Base-by-base conservation (phyloP, 2,329 filamentous ascomycete species). In the Aspergillus phoenicis region DNA sequence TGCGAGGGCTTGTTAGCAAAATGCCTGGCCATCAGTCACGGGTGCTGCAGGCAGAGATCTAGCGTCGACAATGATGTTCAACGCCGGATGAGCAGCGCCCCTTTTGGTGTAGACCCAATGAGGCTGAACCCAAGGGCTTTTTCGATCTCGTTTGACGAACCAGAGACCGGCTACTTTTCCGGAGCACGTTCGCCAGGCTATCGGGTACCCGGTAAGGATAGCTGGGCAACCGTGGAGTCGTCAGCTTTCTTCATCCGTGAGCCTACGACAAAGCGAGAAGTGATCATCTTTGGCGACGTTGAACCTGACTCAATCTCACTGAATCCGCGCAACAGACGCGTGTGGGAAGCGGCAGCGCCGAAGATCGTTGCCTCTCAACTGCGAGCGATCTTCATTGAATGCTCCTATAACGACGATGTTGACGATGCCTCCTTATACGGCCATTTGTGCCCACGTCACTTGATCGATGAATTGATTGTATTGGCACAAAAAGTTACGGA, bases 241-340 rank as follows among this genome's bases (percentile, higher is more conserved):
- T 95, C 93, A 17, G 94, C 92, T 0, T 98, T 93, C 77, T 98
- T 99, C 76, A 90, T 99, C 65, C 90, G 91, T 39, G 90, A 95
- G 62, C 81, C 89, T 36, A 73, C 79, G 0, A 90, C 87, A 0
- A 85, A 86, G 1, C 84, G 85, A 33, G 94, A 99, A 76, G 86
- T 98, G 2, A 85, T 99, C 62, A 91, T 99, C 52, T 98, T 97
- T 73, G 95, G 95, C 17, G 95, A 99, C 67, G 91, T 98, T 39
- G 95, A 99, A 72, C 93, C 95, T 0, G 95, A 99, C 75, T 89
- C 87, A 8, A 78, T 98, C 26, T 96, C 92, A 0, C 77, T 94
- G 2, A 89, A 86, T 1, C 93, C 94, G 1, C 87, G 93, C 24
- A 98, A 95, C 66, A 79, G 84, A n/a, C 81, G 83, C 13, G 87